Evolutionary conservation across 2,329 filamentous ascomycete species (phyloP).

Genomic region (Colletotrichum trifolii): DNA sequence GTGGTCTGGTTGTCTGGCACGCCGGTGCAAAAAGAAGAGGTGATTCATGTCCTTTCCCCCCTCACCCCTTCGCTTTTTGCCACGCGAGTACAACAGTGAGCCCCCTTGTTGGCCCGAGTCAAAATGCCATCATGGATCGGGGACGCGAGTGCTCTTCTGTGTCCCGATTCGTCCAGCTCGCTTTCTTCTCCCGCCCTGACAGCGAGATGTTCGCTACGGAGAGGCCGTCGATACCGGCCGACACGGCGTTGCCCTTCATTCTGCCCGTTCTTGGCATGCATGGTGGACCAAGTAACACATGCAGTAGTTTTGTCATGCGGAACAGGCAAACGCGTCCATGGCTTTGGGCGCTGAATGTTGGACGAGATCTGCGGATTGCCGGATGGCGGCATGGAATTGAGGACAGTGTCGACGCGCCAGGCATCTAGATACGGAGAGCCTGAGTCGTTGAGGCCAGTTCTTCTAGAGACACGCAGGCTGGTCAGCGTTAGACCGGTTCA

Average conservation of each 20-base stretch:
- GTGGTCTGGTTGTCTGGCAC: slow-evolving; percentile 33
- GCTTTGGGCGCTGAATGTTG: too few species aligned
- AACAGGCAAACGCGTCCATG: too few species aligned
- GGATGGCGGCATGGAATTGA: too few species aligned
- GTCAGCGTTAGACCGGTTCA: too few species aligned
- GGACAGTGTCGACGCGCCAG: too few species aligned
- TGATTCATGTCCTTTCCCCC: slow-evolving; percentile 8
- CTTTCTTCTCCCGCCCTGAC: too few species aligned
- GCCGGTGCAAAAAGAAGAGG: not conserved
- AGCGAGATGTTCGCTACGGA: too few species aligned
- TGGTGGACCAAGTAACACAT: not conserved
- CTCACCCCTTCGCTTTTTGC: slow-evolving; percentile 10
- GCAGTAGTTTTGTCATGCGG: not conserved
- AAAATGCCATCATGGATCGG: slow-evolving; percentile 29
- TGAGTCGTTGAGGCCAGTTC: too few species aligned
- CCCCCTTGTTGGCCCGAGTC: not conserved
- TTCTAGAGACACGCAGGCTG: too few species aligned
- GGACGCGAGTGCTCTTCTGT: not conserved
- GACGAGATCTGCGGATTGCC: too few species aligned
- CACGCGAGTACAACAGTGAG: slow-evolving; percentile 22
- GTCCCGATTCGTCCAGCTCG: not conserved
- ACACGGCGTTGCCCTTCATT: not conserved
- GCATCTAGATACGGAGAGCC: too few species aligned
- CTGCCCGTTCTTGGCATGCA: slow-evolving; percentile 1
- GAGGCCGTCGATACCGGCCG: too few species aligned